Percentiles rank a stretch among this genome's conserved stretches.
phyloP scores from a whole-genome alignment of 805 yeast genomes.

The Saturnispora silvae region DNA sequence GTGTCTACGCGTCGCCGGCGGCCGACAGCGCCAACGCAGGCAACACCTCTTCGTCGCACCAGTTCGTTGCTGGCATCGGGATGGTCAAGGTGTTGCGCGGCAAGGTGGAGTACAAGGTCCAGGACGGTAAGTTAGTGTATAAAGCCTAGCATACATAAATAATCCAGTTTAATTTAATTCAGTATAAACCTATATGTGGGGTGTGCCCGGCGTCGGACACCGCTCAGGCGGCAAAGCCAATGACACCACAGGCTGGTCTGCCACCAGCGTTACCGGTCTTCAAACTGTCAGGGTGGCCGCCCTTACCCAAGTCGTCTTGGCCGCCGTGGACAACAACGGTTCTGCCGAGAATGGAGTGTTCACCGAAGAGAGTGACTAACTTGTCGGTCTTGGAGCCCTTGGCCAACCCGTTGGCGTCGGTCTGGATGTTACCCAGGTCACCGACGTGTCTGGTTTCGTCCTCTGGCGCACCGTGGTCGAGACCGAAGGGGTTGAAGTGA shows the following conservation, averaged over 20 bases:
- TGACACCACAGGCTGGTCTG: constrained; percentile 98
- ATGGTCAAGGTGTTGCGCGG: constrained; percentile 11
- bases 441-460: constrained; percentile 82
- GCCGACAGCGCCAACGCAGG: not conserved
- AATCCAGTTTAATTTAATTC: not conserved
- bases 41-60: constrained; percentile 6
- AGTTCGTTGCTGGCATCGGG: constrained; percentile 9
- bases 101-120: constrained; percentile 12
- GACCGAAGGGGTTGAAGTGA: constrained; percentile 85
- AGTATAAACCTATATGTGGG: no score
- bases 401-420: constrained; percentile 84
- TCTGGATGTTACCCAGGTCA: constrained; percentile 88
- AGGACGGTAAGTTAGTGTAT: constrained; percentile 9
- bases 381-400: constrained; percentile 78
- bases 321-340: constrained; percentile 92
- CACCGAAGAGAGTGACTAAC: constrained; percentile 74
- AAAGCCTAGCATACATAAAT: constrained; percentile 4
- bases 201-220: no score
- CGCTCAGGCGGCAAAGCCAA: constrained; percentile 55
- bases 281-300: constrained; percentile 82
- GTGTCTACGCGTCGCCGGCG: constrained; percentile 1
- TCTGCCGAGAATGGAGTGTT: constrained; percentile 85
- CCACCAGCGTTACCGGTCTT: constrained; percentile 97
- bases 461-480: constrained; percentile 87
- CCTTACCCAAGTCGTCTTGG: constrained; percentile 88